Conservation (phyloP, 176 grass and related monocot species). For the Zoysia japonica region DNA sequence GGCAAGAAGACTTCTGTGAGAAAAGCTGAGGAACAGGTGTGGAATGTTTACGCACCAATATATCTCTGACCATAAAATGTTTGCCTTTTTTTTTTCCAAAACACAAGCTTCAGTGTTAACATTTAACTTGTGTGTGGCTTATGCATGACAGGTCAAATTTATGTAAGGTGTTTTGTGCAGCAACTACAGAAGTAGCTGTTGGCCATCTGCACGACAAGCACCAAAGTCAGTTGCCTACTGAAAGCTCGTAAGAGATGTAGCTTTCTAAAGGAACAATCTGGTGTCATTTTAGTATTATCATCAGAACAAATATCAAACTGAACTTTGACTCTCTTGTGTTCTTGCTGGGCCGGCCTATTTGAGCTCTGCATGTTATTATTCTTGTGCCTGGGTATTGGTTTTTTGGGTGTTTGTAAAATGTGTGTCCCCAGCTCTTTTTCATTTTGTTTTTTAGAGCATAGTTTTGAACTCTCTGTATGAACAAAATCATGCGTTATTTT, state of each 20-base stretch:
- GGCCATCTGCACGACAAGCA: conserved; percentile 13
- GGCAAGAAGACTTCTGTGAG: conserved; percentile 56
- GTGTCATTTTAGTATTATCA: conserved; percentile 12
- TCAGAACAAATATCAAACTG: conserved; percentile 23
- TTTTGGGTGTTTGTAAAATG: conserved; percentile 44
- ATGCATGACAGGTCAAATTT: not conserved
- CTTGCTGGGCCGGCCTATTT: not conserved
- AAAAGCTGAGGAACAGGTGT: conserved; percentile 61
- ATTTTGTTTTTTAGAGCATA: not conserved
- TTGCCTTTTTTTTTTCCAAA: not conserved
- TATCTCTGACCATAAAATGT: not conserved
- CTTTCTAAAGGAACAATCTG: conserved; percentile 33
- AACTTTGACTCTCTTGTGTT: not conserved
- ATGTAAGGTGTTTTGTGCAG: not conserved
- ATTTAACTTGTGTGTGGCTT: not conserved
- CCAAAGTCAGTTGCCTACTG: conserved; percentile 17
- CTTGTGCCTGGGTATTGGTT: not conserved
- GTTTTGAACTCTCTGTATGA: conserved; percentile 24
- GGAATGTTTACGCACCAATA: conserved; percentile 6
- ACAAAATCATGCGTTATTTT: conserved; percentile 26
- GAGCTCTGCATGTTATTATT: not conserved
- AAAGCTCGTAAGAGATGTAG: conserved; percentile 11
- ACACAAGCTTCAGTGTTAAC: not conserved
- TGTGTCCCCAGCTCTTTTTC: not conserved
- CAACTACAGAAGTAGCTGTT: conserved; percentile 11